Conservation (phyloP, 2,329 filamentous ascomycete species). For the Diaporthe sp. region DNA sequence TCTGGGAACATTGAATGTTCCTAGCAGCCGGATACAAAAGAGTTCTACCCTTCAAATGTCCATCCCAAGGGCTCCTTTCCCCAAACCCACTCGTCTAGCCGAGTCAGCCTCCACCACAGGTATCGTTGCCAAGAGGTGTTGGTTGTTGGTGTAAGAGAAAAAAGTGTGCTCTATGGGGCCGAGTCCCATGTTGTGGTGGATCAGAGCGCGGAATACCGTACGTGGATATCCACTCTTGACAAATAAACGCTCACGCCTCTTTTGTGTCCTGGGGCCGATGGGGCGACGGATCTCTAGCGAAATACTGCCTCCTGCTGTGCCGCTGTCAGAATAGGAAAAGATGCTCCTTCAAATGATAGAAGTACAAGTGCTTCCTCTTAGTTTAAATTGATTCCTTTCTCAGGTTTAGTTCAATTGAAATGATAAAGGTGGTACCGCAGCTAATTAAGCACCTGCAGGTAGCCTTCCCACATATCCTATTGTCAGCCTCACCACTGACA, state of each 20-base stretch:
- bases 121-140: background rate
- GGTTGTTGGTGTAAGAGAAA: background rate
- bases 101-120: background rate
- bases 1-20: background rate
- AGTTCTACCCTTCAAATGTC: background rate
- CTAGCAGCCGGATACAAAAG: background rate
- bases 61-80: too few species aligned
- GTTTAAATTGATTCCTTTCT: too few species aligned
- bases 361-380: background rate
- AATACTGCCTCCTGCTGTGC: background rate
- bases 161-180: background rate
- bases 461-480: too few species aligned
- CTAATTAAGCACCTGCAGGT: too few species aligned
- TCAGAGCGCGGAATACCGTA: background rate
- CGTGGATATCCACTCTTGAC: background rate
- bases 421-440: too few species aligned
- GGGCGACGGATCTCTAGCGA: background rate
- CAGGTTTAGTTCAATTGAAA: too few species aligned
- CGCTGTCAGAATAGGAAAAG: background rate
- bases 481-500: too few species aligned
- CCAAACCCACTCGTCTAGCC: background rate
- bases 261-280: background rate
- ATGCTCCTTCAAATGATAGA: background rate
- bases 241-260: background rate
- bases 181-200: background rate